Percentiles rank a stretch among this genome's conserved stretches.
Conservation (phyloP, 371 early-diverging fungal species). For the Lichtheimia ornata region DNA sequence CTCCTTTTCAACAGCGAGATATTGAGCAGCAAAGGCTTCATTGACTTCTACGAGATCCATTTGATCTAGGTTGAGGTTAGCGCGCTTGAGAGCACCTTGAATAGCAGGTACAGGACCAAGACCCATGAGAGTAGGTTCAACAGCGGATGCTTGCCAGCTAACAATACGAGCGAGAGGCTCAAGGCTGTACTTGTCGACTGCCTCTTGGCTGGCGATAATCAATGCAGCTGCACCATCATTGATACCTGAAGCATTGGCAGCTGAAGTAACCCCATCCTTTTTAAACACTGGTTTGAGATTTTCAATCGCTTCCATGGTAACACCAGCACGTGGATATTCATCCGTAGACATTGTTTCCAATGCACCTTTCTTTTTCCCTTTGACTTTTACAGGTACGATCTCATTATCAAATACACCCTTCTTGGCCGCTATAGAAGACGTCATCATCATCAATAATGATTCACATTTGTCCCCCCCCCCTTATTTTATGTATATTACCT, state of each 20-base stretch:
- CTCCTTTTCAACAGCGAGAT: conserved; percentile 87
- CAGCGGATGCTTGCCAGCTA: conserved; percentile 84
- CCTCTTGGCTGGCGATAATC: conserved; percentile 86
- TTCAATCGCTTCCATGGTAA: conserved; percentile 76
- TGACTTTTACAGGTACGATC: conserved; percentile 86
- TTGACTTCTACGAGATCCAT: conserved; percentile 96
- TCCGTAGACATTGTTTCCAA: conserved; percentile 69
- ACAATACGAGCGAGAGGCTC: conserved; percentile 89
- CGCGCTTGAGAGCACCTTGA: conserved; percentile 80
- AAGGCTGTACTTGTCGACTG: conserved; percentile 78
- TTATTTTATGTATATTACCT: conserved; percentile 42
- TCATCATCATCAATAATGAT: not conserved
- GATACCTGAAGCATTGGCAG: conserved; percentile 96
- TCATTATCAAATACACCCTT: conserved; percentile 82
- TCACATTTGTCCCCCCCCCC: too few species aligned
- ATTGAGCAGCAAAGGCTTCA: conserved; percentile 97
- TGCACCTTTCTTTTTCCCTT: conserved; percentile 63
- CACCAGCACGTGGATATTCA: conserved; percentile 89
- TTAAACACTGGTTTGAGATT: conserved; percentile 90
- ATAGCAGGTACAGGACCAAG: conserved; percentile 96
- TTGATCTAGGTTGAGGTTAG: conserved; percentile 77
- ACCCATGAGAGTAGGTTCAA: conserved; percentile 85
- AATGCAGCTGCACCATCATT: conserved; percentile 95
- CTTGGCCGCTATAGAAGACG: conserved; percentile 28
- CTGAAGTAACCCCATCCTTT: conserved; percentile 90